These are phyloP conservation scores for Aspergillus indologenus DNA, from an alignment of 495 filamentous ascomycete genomes.

Conservation along the genomic window DNA sequence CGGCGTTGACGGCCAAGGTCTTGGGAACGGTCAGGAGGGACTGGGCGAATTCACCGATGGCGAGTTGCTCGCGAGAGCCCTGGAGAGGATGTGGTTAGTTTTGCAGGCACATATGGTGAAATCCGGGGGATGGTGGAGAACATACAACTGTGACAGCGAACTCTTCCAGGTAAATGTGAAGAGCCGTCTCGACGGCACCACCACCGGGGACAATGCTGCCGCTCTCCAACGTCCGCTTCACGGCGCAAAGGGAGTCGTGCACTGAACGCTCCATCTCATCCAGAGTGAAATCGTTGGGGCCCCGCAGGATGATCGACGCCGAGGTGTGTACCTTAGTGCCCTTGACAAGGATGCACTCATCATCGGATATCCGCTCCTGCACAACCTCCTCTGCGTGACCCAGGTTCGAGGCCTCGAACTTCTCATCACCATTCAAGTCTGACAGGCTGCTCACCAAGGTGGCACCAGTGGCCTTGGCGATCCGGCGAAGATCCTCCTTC, in stretches of 20 bases:
- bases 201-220: conserved; percentile 95
- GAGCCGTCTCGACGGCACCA: conserved; percentile 95
- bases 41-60: conserved; percentile 95
- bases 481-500: conserved; percentile 95
- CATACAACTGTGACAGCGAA: conserved; percentile 93
- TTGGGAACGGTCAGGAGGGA: conserved; percentile 93
- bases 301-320: conserved; percentile 94
- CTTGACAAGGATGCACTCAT: conserved; percentile 97
- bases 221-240: conserved; percentile 96
- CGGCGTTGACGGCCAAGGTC: conserved; percentile 94
- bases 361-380: conserved; percentile 96
- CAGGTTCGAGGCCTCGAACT: conserved; percentile 84
- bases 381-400: conserved; percentile 92
- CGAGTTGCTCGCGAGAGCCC: conserved; percentile 95
- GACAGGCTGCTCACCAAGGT: conserved; percentile 89
- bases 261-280: conserved; percentile 99
- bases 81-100: conserved; percentile 24
- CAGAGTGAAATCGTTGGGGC: conserved; percentile 92
- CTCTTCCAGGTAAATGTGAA: conserved; percentile 99
- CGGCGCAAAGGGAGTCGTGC: conserved; percentile 92
- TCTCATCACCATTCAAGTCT: conserved; percentile 96
- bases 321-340: conserved; percentile 91
- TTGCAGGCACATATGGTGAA: too few species aligned
- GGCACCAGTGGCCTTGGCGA: conserved; percentile 93
- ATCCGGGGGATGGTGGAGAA: conserved; percentile 12